These are phyloP conservation scores for Ascochyta rabiei DNA, from an alignment of 2,329 filamentous ascomycete species.

Conservation along the genomic window DNA sequence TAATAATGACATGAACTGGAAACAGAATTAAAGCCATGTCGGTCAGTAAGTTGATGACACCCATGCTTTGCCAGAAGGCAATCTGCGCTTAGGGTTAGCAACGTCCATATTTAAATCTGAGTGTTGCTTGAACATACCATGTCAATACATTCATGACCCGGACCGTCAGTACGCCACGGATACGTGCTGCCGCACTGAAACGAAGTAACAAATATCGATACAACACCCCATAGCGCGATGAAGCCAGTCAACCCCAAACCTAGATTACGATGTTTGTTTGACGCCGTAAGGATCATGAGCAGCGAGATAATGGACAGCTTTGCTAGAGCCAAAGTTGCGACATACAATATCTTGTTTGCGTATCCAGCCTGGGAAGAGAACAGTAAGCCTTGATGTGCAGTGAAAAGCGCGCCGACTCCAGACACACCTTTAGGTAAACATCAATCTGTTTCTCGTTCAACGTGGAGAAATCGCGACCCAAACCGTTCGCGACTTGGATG, in stretches of 20 bases:
- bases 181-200: conserved; percentile 40
- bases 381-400: neutral
- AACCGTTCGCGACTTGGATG: conserved; percentile 39
- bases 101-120: neutral
- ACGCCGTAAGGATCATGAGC: conserved; percentile 43
- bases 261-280: conserved; percentile 36
- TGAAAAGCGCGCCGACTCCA: neutral
- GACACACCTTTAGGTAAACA: conserved; percentile 40
- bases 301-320: conserved; percentile 46
- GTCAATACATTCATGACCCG: conserved; percentile 25
- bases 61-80: conserved; percentile 40
- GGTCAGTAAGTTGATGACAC: conserved; percentile 42
- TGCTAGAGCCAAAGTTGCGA: conserved; percentile 42
- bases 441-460: conserved; percentile 28
- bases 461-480: conserved; percentile 33
- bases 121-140: conserved; percentile 26
- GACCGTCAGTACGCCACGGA: conserved; percentile 35
- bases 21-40: conserved; percentile 43
- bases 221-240: conserved; percentile 41
- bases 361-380: conserved; percentile 36
- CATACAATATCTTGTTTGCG: conserved; percentile 44
- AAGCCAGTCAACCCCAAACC: conserved; percentile 33
- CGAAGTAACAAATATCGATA: conserved; percentile 35
- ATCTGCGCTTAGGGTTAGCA: conserved; percentile 22
- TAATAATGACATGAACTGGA: conserved; percentile 43